Conservation (phyloP, 495 filamentous ascomycete species). For the Friedmanniomyces endolithicus region DNA sequence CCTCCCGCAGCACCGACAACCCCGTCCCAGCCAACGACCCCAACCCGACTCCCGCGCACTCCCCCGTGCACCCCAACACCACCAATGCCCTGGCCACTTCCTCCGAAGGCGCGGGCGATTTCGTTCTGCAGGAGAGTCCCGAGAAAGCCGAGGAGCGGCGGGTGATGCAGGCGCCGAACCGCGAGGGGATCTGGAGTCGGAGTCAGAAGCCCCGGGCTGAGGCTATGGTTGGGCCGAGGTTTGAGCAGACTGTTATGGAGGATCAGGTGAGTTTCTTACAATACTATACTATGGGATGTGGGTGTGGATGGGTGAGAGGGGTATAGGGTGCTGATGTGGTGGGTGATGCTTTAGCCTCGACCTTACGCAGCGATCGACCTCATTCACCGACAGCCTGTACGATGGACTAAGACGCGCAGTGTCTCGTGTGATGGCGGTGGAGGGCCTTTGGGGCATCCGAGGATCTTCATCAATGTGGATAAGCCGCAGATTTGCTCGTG, state of each 20-base stretch:
- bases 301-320: background rate
- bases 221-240: conserved; percentile 87
- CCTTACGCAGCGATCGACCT: conserved; percentile 83
- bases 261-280: conserved; percentile 50
- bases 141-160: conserved; percentile 48
- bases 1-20: conserved; percentile 32
- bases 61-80: conserved; percentile 35
- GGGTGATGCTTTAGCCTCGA: conserved; percentile 48
- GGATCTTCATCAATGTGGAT: conserved; percentile 94
- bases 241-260: conserved; percentile 90
- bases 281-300: background rate
- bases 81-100: conserved; percentile 48
- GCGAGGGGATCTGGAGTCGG: conserved; percentile 61
- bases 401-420: conserved; percentile 69
- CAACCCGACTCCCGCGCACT: conserved; percentile 29
- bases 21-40: conserved; percentile 44
- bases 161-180: conserved; percentile 75
- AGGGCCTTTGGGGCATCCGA: conserved; percentile 80
- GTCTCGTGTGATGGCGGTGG: conserved; percentile 91
- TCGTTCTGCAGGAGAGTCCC: conserved; percentile 43
- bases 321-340: background rate
- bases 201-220: conserved; percentile 66
- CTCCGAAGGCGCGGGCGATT: conserved; percentile 33
- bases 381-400: conserved; percentile 89
- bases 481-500: conserved; percentile 87